Base-by-base conservation (phyloP, 2,329 filamentous ascomycete species). In the Xylaria sp. region DNA sequence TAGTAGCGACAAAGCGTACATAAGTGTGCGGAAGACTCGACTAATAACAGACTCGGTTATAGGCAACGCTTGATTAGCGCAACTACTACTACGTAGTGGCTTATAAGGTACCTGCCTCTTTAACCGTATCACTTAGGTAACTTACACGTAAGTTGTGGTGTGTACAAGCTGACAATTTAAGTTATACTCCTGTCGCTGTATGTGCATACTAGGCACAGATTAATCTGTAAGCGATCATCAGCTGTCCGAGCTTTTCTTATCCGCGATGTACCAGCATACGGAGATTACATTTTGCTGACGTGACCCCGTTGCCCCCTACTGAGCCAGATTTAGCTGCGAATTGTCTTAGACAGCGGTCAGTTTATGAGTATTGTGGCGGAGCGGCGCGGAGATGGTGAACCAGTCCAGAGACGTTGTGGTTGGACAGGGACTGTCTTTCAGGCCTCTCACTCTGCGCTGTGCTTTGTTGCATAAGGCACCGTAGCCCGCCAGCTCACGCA, bases 281-380 rank as follows among this genome's bases (percentile, higher is more conserved):
- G 61, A 63, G 57, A 63, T 63, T 63, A 63, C 61, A 47, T n/a
- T n/a, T n/a, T 47, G 52, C 55, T 57, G 57, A 57, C 59, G 18
- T 21, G 29, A 21, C 34, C 41, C 56, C 46, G 55, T 60, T 43
- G 48, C 58, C 58, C n/a, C 55, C 48, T 55, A 53, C 49, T 48
- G 51, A 50, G 44, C 48, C 57, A 46, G 49, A 55, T 39, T 48
- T 26, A 29, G 39, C 49, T 52, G 34, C 52, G 39, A 45, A 21
- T 40, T 63, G 61, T 63, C 61, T 61, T 58, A 63, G 61, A 63
- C 59, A 53, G 39, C 52, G 46, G 26, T 52, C 43, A 54, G 41
- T 40, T 42, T 44, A 52, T 44, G 20, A 34, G 44, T 52, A 45
- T 51, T 26, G 38, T 49, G 53, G 29, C 44, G 50, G 37, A 49